These are phyloP conservation scores for Fonsecaea multimorphosa DNA, from an alignment of 2,329 filamentous ascomycete species.

Conservation along the genomic window DNA sequence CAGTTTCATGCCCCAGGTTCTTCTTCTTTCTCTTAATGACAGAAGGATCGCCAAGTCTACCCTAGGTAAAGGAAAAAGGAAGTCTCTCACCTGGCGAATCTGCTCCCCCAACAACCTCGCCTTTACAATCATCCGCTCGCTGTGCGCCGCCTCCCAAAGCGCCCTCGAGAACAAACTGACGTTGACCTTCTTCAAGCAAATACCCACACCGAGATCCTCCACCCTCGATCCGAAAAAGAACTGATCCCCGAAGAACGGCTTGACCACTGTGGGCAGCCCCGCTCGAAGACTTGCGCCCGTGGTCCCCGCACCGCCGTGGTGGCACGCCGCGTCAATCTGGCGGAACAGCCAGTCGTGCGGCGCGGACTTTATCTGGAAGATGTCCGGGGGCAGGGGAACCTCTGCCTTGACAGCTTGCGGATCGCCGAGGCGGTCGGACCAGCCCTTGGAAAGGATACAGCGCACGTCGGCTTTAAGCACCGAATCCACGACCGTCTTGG, in stretches of 20 bases:
- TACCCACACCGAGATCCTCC: constrained; percentile 90
- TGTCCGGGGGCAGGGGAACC: constrained; percentile 76
- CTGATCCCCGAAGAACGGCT: constrained; percentile 97
- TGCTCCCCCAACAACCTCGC: constrained; percentile 81
- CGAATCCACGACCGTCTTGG: constrained; percentile 88
- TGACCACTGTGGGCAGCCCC: constrained; percentile 90
- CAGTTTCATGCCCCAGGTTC: neutral
- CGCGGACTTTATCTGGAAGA: constrained; percentile 85
- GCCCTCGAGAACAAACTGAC: constrained; percentile 83
- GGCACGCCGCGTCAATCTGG: constrained; percentile 90
- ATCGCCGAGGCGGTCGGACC: constrained; percentile 81
- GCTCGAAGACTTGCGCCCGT: constrained; percentile 91
- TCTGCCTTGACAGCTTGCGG: constrained; percentile 65
- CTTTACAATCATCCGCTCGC: constrained; percentile 88
- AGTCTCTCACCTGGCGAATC: constrained; percentile 76
- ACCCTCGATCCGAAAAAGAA: constrained; percentile 92
- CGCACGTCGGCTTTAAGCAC: constrained; percentile 90
- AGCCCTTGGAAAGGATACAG: constrained; percentile 94
- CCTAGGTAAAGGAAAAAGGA: neutral
- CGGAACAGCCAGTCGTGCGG: constrained; percentile 97
- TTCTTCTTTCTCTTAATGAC: neutral
- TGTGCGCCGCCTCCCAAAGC: constrained; percentile 89
- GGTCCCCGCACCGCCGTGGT: constrained; percentile 93
- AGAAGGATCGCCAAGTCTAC: neutral
- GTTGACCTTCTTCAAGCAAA: constrained; percentile 87